Evolutionary conservation across 2,329 filamentous ascomycete genomes (phyloP).

Genomic region (Colletotrichum viniferum): DNA sequence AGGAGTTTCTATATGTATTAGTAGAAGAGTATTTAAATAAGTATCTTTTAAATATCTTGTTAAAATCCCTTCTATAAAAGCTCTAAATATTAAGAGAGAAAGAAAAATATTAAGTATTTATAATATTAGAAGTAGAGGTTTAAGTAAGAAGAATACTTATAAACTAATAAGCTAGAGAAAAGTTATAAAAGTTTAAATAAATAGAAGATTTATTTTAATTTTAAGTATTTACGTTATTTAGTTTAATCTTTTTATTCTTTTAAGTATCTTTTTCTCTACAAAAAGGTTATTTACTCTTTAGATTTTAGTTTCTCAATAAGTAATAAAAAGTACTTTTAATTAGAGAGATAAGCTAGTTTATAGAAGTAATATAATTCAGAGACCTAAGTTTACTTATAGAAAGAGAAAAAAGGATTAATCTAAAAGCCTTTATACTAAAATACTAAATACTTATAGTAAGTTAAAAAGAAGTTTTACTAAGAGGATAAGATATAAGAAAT

Average conservation of each 20-base stretch:
- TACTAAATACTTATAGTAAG: not conserved
- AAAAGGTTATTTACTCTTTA: too few species aligned
- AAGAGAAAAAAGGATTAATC: too few species aligned
- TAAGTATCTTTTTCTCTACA: not conserved
- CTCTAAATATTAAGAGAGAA: too few species aligned
- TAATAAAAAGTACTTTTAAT: not conserved
- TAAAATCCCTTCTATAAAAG: not conserved
- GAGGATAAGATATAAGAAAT: not conserved
- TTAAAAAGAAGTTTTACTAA: not conserved
- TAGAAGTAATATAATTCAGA: not conserved
- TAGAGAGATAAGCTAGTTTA: accelerated
- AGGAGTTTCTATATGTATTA: too few species aligned
- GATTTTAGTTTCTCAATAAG: not conserved
- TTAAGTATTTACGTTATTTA: too few species aligned
- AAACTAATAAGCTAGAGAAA: accelerated
- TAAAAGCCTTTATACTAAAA: not conserved
- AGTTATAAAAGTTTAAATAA: too few species aligned
- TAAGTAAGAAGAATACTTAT: too few species aligned
- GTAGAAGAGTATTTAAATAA: too few species aligned
- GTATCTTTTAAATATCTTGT: not conserved
- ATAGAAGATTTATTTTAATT: too few species aligned
- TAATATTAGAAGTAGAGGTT: too few species aligned
- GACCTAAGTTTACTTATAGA: accelerated
- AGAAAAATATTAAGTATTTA: too few species aligned
- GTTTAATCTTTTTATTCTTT: too few species aligned